Percentiles rank a stretch among this genome's conserved stretches.
These are phyloP conservation scores for Nephelium lappaceum DNA, from an alignment of 345 rosid genomes.

Conservation along the genomic window DNA sequence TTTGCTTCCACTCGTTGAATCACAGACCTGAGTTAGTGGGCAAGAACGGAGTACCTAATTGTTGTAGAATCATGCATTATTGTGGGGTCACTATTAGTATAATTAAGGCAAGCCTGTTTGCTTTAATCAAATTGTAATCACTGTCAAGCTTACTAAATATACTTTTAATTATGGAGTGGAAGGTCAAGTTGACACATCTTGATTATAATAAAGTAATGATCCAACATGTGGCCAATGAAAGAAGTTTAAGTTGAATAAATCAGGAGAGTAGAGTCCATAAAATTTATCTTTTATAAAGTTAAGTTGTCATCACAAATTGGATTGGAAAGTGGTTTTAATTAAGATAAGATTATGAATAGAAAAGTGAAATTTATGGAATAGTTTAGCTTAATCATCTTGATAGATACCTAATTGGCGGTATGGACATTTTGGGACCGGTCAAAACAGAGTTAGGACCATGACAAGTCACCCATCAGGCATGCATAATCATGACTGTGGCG, in stretches of 20 bases:
- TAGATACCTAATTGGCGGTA: constrained; percentile 7
- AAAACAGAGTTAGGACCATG: constrained; percentile 16
- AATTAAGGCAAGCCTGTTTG: constrained; percentile 28
- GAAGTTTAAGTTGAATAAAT: constrained; percentile 13
- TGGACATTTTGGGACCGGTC: constrained; percentile 13
- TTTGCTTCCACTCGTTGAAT: constrained; percentile 8
- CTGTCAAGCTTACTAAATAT: constrained; percentile 33
- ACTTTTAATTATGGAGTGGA: constrained; percentile 28
- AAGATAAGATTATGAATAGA: constrained; percentile 29
- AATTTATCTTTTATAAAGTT: constrained; percentile 27
- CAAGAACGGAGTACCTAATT: constrained; percentile 30
- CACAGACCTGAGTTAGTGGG: constrained; percentile 26
- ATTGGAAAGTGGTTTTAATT: constrained; percentile 22
- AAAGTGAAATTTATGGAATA: constrained; percentile 12
- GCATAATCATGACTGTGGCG: constrained; percentile 16
- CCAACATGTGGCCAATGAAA: constrained; percentile 19
- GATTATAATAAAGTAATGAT: constrained; percentile 27
- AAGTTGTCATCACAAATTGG: constrained; percentile 26
- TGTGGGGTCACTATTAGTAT: constrained; percentile 24
- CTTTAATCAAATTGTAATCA: constrained; percentile 44
- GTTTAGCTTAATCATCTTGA: constrained; percentile 12
- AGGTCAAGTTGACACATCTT: constrained; percentile 31
- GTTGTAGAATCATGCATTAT: constrained; percentile 25
- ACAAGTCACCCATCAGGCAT: constrained; percentile 17
- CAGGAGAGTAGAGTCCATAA: constrained; percentile 18